Evolutionary conservation across 2,329 filamentous ascomycete genomes (phyloP).

Genomic region (Penicillium sp.): DNA sequence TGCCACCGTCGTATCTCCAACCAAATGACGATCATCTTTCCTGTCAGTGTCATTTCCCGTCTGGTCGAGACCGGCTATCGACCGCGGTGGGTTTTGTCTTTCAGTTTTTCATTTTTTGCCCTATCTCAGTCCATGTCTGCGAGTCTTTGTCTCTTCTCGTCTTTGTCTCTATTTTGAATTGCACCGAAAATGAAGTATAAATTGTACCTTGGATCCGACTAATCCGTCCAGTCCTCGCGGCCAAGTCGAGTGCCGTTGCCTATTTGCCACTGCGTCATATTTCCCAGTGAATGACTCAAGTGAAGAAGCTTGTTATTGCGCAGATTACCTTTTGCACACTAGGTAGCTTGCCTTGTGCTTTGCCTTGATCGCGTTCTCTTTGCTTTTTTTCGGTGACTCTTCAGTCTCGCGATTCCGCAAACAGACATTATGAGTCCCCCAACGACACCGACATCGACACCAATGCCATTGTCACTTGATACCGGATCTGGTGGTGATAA

Average conservation of each 20-base stretch:
- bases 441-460: conserved; percentile 5
- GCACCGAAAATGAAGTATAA: background rate
- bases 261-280: conserved; percentile 18
- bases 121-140: background rate
- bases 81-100: background rate
- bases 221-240: background rate
- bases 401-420: background rate
- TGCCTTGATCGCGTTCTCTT: background rate
- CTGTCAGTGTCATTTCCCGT: conserved; percentile 9
- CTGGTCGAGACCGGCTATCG: conserved; percentile 18
- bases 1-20: conserved; percentile 16
- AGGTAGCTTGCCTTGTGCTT: background rate
- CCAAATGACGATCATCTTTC: background rate
- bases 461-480: conserved; percentile 28
- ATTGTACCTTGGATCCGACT: background rate
- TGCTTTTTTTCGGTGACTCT: background rate
- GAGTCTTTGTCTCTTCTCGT: conserved; percentile 1
- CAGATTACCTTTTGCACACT: background rate
- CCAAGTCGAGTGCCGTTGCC: conserved; percentile 1
- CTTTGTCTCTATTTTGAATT: conserved; percentile 1
- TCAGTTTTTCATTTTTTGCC: background rate
- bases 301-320: background rate
- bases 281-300: background rate
- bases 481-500: conserved; percentile 18
- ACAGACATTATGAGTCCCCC: conserved; percentile 9